A percentile compares a stretch with the other conserved stretches of the same genome.
Conservation (phyloP, 257 asterid species). For the Cordia subcordata region DNA sequence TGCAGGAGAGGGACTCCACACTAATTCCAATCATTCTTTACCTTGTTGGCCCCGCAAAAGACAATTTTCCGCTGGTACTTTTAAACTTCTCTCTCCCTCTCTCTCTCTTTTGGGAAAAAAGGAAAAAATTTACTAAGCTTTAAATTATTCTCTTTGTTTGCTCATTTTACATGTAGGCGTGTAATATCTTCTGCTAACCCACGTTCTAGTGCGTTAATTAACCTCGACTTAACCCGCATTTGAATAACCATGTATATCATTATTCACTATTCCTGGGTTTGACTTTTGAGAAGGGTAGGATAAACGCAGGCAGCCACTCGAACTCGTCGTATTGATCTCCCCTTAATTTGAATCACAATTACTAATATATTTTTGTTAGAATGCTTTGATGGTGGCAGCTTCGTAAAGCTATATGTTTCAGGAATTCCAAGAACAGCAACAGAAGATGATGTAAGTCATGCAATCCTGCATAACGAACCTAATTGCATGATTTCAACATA, state of each 20-base stretch:
- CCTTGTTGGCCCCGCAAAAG: conserved; percentile 24
- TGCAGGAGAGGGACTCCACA: conserved; percentile 5
- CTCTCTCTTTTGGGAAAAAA: background rate
- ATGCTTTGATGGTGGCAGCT: conserved; percentile 33
- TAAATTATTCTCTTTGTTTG: no score
- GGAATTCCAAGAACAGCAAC: conserved; percentile 59
- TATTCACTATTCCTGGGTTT: no score
- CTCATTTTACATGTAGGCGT: no score
- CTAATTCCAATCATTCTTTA: conserved; percentile 8
- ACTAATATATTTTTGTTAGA: conserved; percentile 16
- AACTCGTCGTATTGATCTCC: no score
- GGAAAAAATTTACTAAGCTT: no score
- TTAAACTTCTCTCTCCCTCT: conserved; percentile 2
- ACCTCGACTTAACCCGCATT: background rate
- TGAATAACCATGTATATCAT: no score
- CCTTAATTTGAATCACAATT: no score
- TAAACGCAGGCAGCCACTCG: no score
- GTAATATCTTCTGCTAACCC: background rate
- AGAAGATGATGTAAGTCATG: conserved; percentile 59
- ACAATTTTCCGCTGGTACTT: conserved; percentile 10
- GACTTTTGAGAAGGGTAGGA: no score
- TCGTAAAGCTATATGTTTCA: conserved; percentile 68
- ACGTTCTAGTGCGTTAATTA: background rate
- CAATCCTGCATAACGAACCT: background rate
- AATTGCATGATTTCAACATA: background rate